Base-by-base conservation (phyloP, 163 green algal genomes). In the Scenedesmus sp. region DNA sequence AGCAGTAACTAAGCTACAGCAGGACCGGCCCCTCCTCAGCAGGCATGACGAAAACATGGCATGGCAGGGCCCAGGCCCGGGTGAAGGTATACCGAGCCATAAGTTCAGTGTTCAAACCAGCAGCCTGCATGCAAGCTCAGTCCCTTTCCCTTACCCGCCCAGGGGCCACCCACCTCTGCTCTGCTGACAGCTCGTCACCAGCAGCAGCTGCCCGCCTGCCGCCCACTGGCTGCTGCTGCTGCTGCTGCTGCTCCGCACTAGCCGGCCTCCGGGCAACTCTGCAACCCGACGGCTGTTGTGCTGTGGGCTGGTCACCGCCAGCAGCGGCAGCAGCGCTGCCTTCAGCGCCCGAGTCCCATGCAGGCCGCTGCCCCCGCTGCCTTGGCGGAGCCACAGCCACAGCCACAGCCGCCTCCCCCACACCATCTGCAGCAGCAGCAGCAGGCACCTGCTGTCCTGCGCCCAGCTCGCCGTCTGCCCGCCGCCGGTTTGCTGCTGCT, bases 131-230 rank as follows among this genome's bases (percentile, higher is more conserved):
- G 56, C 56, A 70, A n/a, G 89, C 46, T 90, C 43, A n/a, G n/a
- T 4, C 56, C 20, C 56, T 6, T 20, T 22, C 56, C 1, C 1
- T 22, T 33, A 22, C 20, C 7, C 56, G 4, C 56, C 22, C 65
- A 76, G 7, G 26, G 7, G 61, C 65, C 30, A 40, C 40, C 26
- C 59, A 68, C 83, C 89, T 82, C 53, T 90, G 90, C 53, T 91
- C 46, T 65, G 89, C 81, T 51, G 83, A 90, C 49, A 92, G 76
- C 70, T 90, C 83, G 26, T 79, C 73, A 35, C 65, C 89, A 79
- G 42, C 81, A 72, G 26, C 44, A 42, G 82, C 82, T 40, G 82
- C 82, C 16, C 35, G 24, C 35, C 82, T 51, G 44, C 82, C 82
- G 56, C 82, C 82, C 22, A 87, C 53, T 7, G 53, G 82, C 33